Evolutionary conservation across 257 asterid species (phyloP), one percentile per base, ranked within the genome.

Genomic region (Nicotiana tabacum): DNA sequence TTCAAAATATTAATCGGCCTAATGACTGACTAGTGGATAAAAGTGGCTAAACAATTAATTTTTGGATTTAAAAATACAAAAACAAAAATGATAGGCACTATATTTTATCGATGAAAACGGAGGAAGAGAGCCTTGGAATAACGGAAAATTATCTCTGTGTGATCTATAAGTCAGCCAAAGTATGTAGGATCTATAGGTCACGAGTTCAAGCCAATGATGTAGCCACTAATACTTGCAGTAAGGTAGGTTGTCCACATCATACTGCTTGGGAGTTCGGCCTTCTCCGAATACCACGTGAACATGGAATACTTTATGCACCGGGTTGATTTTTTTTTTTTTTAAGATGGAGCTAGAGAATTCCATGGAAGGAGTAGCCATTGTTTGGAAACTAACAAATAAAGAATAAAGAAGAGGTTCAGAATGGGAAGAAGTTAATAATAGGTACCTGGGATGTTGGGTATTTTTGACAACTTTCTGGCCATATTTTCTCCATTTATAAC

Each of bases 391-490:
- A 18, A 24, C 33, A 79, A 85, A 48, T 27, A 24, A 30, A 24
- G 33, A 21, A 39, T 11, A 15, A 77, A 5, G 3, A 65, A n/a
- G 37, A n/a, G 2, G 43, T 51, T 11, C 56, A 51, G 37, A 57
- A 10, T 21, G 21, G 27, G 66, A 32, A 58, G 9, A 80, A 53
- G 77, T 32, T 56, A 67, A 2, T 12, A 43, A 43, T 7, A 8
- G 24, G 27, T 56, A 95, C 99, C 99, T 94, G 48, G 99, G 99
- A 88, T 94, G 98, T 84, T 92, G 96, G 70, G 99, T 94, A 90
- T 95, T 92, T 90, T 95, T 95, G 77, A 95, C 99, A 70, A 94
- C 97, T 87, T 95, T 95, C 79, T 95, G 99, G 1, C 99, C 99
- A 86, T 95, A 95, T 85, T 95, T 95, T 86, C 99, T 91, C 99